Base-by-base conservation (phyloP, 345 rosid genomes). In the Carallia pectinifolia region DNA sequence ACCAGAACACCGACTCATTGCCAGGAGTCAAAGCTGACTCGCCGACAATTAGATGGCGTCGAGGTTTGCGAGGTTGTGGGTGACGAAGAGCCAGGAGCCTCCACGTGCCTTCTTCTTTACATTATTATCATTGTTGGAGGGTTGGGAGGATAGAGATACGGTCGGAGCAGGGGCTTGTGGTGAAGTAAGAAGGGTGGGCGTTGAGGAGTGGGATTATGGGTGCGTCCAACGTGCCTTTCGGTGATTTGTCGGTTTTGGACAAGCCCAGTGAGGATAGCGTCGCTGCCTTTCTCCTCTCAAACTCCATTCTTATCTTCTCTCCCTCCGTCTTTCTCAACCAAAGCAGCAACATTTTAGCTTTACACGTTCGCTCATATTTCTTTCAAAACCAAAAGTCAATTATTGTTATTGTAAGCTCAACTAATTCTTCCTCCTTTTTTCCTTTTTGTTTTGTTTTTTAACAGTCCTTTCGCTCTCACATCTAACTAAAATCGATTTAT, bases 161-260 rank as follows among this genome's bases (percentile, higher is more conserved):
- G 64, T 96, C 98, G 70, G 96, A 91, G 85, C 97, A 94, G 33
- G 97, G 91, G 69, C 97, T 89, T 64, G 97, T 94, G 67, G 97
- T 93, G 89, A 83, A 93, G 88, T 82, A 93, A 7, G 83, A 81
- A 33, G 85, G 89, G 80, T 91, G 97, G 64, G 76, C 61, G 80
- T 91, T 91, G 76, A 93, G 85, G 58, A 93, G 93, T 50, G 96
- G 93, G 52, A 93, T 61, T 54, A 93, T 89, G 30, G 92, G 91
- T 2, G 85, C 75, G 75, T 93, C 98, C 27, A 91, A 62, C 30
- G 81, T 68, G 39, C 97, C 97, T 74, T 93, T 91, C 0, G 96
- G 96, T 17, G 97, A 93, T 66, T 87, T 93, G 61, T 93, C 97
- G 1, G 85, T 68, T 52, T 69, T 85, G 17, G 88, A 72, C 2